Base-by-base conservation (phyloP, 1,284 basidiomycete species). In the Austroboletus niveus region DNA sequence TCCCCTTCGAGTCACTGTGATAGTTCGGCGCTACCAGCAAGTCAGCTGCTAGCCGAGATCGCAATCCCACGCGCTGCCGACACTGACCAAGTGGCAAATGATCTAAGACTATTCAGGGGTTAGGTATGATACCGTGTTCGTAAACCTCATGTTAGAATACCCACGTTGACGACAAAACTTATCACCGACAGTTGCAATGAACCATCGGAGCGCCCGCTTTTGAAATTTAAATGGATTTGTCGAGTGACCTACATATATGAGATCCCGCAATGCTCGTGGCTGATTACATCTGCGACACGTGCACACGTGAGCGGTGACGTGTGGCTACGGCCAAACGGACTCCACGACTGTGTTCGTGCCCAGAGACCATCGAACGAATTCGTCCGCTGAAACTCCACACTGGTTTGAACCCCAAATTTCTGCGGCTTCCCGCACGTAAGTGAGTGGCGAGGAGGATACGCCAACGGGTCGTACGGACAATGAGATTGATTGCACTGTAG, bases 31-130 rank as follows among this genome's bases (percentile, higher is more conserved):
- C 34, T 55, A 44, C 46, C 8, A 47, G 20, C 12, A 41, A 39
- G 47, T 44, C 22, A 14, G 31, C 32, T 32, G 42, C 42, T 48
- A 66, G 32, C 57, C 59, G 60, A 65, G 44, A 42, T 49, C 57
- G 42, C 53, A 40, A 38, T 62, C 60, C 46, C 54, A 66, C 63
- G 57, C 42, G 41, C 34, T 64, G 63, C 60, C 60, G 60, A 62
- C 48, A 64, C 46, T 8, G 42, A 31, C 47, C 15, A 29, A 15
- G 35, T 31, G 30, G 40, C 48, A 22, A 34, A 15, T 29, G 20
- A 20, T 58, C 34, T 24, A 20, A n/a, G 20, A 20, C 34, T 20
- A 15, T 36, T 53, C 32, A 57, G 44, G 52, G 46, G 46, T n/a
- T 31, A 36, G 12, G n/a, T 36, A 39, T 35, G 30, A 11, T 15